Base-by-base conservation (phyloP, 768 basidiomycete genomes). In the Trichaptum fuscoviolaceum region DNA sequence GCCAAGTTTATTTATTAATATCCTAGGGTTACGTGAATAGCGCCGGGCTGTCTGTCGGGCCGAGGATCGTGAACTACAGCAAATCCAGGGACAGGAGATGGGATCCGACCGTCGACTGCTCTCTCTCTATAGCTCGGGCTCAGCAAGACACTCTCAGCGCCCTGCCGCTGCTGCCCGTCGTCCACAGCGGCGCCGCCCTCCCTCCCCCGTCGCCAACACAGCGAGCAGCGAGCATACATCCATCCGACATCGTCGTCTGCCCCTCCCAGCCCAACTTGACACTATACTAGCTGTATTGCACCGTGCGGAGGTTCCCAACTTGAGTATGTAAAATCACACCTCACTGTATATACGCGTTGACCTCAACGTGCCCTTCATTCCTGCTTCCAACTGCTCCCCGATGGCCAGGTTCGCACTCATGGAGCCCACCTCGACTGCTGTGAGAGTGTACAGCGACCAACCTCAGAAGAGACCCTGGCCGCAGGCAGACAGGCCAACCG, bases 371-470 rank as follows among this genome's bases (percentile, higher is more conserved):
- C 59, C 30, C 25, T 61, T 61, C 59, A 25, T 61, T 25, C 25
- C 23, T 61, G 15, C 59, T 61, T 24, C 24, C 59, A 15, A 61
- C 59, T 23, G 10, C 42, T 61, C 59, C 25, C 59, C 59, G 59
- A 52, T 20, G 42, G 20, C 42, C 15, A 52, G 42, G 42, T 20
- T 52, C 5, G 3, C 59, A 12, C 8, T 66, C 67, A 78, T 78
- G 77, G 76, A 77, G 69, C 73, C 75, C 65, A 70, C 77, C 8
- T 73, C 78, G 30, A 73, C 74, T 58, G 75, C 80, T 63, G 62
- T 71, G 5, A 72, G 74, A 64, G 63, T 68, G 23, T 75, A 69
- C 69, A 66, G 72, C 65, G 76, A 79, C 66, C 71, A 73, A 61
- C 57, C 67, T 64, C 69, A 65, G 42, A 67, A 71, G 58, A 71